Base-by-base conservation (phyloP, 352 stramenopile genomes). In the Phytophthora gonapodyides region DNA sequence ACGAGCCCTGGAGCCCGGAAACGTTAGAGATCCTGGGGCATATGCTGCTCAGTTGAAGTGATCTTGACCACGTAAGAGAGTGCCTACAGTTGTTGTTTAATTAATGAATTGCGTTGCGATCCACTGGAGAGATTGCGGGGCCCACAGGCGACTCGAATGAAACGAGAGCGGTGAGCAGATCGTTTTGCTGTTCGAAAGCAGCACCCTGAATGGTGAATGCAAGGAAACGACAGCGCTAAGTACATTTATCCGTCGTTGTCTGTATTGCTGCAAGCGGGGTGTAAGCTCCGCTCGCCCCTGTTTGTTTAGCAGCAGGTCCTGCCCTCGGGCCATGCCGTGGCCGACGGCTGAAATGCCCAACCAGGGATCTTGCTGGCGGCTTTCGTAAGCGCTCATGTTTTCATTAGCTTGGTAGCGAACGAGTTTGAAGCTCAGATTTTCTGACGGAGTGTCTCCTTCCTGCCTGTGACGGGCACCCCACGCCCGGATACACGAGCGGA, bases 21-120 rank as follows among this genome's bases (percentile, higher is more conserved):
- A 76, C 68, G 34, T 60, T 76, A 16, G 59, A 76, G 12, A 76
- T 76, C 47, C 42, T 76, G 7, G 64, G 59, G 5, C 64, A 76
- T 40, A 62, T 76, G 60, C 48, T 76, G 19, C 64, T 76, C n/a
- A 59, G 68, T 46, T 76, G 59, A 72, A 52, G 33, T 37, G 40
- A 15, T 45, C 42, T 48, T 7, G 27, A 31, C 27, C 24, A 31
- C 27, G 24, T 27, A 27, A 27, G 12, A 50, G 44, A 12, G 42
- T 13, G 21, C 17, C 5, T n/a, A 30, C 21, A 45, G 40, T 16
- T 64, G 46, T 6, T 57, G 35, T 9, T 63, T 35, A 57, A 57
- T 57, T 24, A 51, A 38, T 57, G 38, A 10, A 53, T 34, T 13
- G 27, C 27, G 6, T 31, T 31, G 27, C 6, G 27, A 31, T 31